phyloP scores from a whole-genome alignment of 169 alveolate genomes.

The Theileria orientalis region DNA sequence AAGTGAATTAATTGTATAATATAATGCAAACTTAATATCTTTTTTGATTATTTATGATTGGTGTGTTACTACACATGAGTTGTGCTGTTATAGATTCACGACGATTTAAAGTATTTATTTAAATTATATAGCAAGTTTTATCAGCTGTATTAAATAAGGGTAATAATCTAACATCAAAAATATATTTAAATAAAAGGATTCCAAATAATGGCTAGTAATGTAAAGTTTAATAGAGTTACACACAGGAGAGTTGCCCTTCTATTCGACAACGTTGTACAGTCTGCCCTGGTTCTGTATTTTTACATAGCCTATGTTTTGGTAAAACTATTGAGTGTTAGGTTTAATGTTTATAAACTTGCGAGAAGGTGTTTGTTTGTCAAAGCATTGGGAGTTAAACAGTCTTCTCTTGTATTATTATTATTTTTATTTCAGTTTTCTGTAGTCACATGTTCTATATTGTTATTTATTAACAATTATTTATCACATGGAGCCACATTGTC shows the following conservation, averaged over 20 bases:
- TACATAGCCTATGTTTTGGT: not conserved
- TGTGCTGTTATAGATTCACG: too few species aligned
- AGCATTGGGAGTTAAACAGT: not conserved
- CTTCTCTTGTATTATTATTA: not conserved
- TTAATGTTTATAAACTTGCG: conserved; percentile 6
- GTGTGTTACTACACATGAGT: too few species aligned
- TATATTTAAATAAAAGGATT: too few species aligned
- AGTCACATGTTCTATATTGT: conserved; percentile 18
- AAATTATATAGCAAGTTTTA: too few species aligned
- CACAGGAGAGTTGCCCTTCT: conserved; percentile 13
- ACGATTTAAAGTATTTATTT: too few species aligned
- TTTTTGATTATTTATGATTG: too few species aligned
- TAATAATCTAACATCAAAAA: too few species aligned
- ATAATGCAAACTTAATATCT: not conserved
- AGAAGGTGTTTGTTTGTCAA: not conserved
- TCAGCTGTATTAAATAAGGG: too few species aligned
- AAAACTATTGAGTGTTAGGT: not conserved
- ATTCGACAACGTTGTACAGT: conserved; percentile 27
- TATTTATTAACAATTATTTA: not conserved
- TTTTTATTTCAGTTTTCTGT: not conserved
- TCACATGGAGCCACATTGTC: conserved; percentile 8
- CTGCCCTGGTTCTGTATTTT: not conserved
- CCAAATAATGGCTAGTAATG: too few species aligned
- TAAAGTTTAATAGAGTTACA: conserved; percentile 10
- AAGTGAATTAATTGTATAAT: not conserved